Base-by-base conservation (phyloP, 257 asterid species). In the Lithospermum erythrorhizon region DNA sequence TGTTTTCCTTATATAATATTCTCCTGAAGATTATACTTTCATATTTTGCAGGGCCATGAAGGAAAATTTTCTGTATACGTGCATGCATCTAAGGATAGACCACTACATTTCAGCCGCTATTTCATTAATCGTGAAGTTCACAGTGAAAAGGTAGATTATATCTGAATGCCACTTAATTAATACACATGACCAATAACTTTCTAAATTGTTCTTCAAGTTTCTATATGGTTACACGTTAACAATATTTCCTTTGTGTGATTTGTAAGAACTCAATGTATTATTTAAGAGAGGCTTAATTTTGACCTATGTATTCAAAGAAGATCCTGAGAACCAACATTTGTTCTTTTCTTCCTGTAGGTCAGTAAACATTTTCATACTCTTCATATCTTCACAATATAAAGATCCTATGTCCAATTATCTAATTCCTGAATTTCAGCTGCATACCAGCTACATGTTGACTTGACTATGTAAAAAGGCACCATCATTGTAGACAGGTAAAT, bases 341-440 rank as follows among this genome's bases (percentile, higher is more conserved):
- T 93, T 32, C 83, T 93, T 59, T 94, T 93, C n/a, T 64, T 93
- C 99, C n/a, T 97, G 89, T 81, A 93, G 97, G 99, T 87, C 73
- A 51, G 63, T 49, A 47, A 22, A 52, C 51, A 57, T 68, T 64
- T n/a, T 0, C 11, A 24, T 17, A 55, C 51, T 35, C 37, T 53
- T 56, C 58, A 61, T 20, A 35, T 21, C 25, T 61, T 30, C 51
- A 64, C 18, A 68, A 9, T 56, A 22, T 56, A 58, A 58, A 17
- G 68, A 45, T 59, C 41, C 27, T 21, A 10, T 37, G 19, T 56
- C 77, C 78, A 65, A 82, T 54, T 54, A 22, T 59, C n/a, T 58
- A 62, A 68, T 76, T 66, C 55, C 61, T 75, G 66, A 48, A 67
- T 61, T 81, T 86, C 99, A 93, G 99, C 74, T 93, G 99, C 71